Percentiles rank a stretch among this genome's conserved stretches.
These are phyloP conservation scores for Heliamphora exappendiculata DNA, from an alignment of 148 eudicot genomes.

Conservation along the genomic window DNA sequence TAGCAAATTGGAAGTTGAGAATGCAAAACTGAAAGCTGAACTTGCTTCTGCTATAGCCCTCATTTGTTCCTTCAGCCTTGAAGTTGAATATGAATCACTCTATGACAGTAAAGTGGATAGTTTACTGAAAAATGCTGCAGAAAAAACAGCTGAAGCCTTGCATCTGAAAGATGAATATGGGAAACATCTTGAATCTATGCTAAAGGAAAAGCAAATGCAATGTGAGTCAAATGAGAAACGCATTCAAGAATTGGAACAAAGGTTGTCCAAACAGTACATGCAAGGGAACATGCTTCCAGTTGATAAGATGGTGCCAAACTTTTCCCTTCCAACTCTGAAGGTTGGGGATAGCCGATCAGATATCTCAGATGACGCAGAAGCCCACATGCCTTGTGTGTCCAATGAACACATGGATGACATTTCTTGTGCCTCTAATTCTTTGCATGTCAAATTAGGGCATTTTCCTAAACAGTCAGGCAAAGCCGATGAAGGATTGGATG, in stretches of 20 bases:
- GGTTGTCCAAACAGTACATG: conserved; percentile 53
- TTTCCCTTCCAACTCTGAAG: conserved; percentile 23
- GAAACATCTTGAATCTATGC: conserved; percentile 59
- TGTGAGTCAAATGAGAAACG: conserved; percentile 89
- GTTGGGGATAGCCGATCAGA: conserved; percentile 54
- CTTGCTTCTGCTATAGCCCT: conserved; percentile 90
- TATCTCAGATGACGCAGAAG: conserved; percentile 45
- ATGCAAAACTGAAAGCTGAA: conserved; percentile 87
- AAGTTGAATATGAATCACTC: conserved; percentile 43
- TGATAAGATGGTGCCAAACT: conserved; percentile 30
- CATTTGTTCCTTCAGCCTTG: conserved; percentile 58
- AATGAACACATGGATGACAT: conserved; percentile 62
- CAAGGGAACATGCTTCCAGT: conserved; percentile 29
- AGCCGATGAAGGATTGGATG: conserved; percentile 56
- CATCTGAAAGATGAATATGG: conserved; percentile 73
- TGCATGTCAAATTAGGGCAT: conserved; percentile 32
- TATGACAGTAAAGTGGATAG: conserved; percentile 56
- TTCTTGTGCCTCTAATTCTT: conserved; percentile 45
- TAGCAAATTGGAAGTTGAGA: conserved; percentile 87
- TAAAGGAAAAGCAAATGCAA: conserved; percentile 58
- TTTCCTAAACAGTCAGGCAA: conserved; percentile 25
- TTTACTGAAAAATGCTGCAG: conserved; percentile 62
- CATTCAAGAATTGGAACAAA: conserved; percentile 77
- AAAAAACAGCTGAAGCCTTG: conserved; percentile 85
- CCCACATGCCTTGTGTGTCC: conserved; percentile 28